Base-by-base conservation (phyloP, 805 yeast genomes). In the Wickerhamiella allomyrinae region DNA sequence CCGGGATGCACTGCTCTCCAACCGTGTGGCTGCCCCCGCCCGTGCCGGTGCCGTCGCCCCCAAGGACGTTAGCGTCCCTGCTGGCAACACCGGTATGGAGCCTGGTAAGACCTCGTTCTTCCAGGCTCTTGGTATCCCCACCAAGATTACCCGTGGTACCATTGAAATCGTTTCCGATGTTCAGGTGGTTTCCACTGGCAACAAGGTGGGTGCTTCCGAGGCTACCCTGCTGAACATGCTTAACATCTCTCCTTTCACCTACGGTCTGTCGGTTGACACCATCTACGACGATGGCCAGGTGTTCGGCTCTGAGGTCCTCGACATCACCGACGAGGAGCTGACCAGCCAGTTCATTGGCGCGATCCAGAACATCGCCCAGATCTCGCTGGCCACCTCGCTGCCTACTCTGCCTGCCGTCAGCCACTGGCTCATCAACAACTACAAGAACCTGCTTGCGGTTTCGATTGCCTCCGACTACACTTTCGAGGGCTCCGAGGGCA, bases 101-200 rank as follows among this genome's bases (percentile, higher is more conserved):
- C 99, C 99, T 72, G 97, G 97, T 81, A 91, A 91, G 85, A 91
- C 99, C 65, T 91, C 98, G 67, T 91, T 91, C 94, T 91, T 91
- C 97, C 99, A 91, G 79, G 98, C 99, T 67, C 79, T 91, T 64
- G 97, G 97, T 84, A 95, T 91, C 63, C 98, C 98, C 79, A 91
- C 99, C 84, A 91, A 91, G 93, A 91, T 91, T 86, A 91, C 95
- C 72, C 87, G 99, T 83, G 99, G 99, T 91, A 86, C 95, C 74
- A 91, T 91, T 79, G 99, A 91, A 76, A 91, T 91, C 72, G 86
- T 85, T 69, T 71, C 81, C 60, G 98, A 91, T 66, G 94, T 91
- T 63, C 83, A 83, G 76, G 95, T 91, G 67, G 94, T 87, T 64
- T 77, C 73, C 53, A 78, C 79, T 52, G 83, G 84, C 63, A 63